Percentiles rank a stretch among this genome's conserved stretches.
phyloP scores from a whole-genome alignment of 2,329 filamentous ascomycete species.

The Colletotrichum limetticola region DNA sequence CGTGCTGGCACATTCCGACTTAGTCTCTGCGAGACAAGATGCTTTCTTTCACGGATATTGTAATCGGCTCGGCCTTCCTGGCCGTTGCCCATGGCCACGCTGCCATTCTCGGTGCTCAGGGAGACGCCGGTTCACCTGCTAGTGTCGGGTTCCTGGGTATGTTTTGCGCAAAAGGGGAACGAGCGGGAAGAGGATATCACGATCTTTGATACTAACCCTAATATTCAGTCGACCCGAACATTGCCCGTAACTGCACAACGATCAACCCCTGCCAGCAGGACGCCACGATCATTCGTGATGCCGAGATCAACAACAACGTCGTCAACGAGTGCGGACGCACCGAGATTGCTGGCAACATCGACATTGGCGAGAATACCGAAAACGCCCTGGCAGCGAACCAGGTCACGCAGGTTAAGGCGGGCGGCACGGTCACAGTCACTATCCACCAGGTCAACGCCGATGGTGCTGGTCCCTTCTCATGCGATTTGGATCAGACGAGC shows the following conservation, averaged over 20 bases:
- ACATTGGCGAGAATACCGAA: slow-evolving; percentile 67
- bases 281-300: slow-evolving; percentile 70
- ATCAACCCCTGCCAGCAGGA: slow-evolving; percentile 76
- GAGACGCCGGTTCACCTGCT: slow-evolving; percentile 55
- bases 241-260: slow-evolving; percentile 71
- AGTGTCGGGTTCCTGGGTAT: slow-evolving; percentile 62
- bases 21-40: slow-evolving; percentile 44
- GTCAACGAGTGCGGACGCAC: slow-evolving; percentile 73
- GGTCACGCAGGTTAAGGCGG: slow-evolving; percentile 61
- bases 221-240: slow-evolving; percentile 58
- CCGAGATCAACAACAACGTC: slow-evolving; percentile 61
- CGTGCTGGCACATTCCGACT: slow-evolving; percentile 37
- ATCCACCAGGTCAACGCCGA: slow-evolving; percentile 66
- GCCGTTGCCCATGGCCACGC: slow-evolving; percentile 54
- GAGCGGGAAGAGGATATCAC: background rate
- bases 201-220: background rate
- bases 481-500: slow-evolving; percentile 62
- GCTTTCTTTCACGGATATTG: slow-evolving; percentile 46
- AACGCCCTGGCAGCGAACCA: slow-evolving; percentile 55
- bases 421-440: slow-evolving; percentile 56
- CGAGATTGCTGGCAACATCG: slow-evolving; percentile 69
- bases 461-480: slow-evolving; percentile 65
- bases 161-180: background rate
- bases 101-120: slow-evolving; percentile 59
- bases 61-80: slow-evolving; percentile 48